Base-by-base conservation (phyloP, 352 stramenopile species). In the Phytophthora vignae region DNA sequence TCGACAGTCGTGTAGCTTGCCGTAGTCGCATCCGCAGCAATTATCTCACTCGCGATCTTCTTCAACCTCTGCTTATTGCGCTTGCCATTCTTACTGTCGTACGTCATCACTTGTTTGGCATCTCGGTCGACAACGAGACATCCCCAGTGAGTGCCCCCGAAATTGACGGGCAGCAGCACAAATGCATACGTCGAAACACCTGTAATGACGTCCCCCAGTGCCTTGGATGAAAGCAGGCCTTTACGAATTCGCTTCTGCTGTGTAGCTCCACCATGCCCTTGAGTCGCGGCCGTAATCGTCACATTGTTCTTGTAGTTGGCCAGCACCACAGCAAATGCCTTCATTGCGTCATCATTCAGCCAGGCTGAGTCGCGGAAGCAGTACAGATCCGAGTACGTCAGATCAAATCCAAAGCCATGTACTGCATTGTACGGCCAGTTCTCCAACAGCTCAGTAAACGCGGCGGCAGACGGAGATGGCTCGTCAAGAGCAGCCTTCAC, bases 31-130 rank as follows among this genome's bases (percentile, higher is more conserved):
- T 6, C 44, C 21, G 40, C 44, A 21, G 25, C 19, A 27, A 21
- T n/a, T 3, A 58, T 56, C n/a, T 62, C 40, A 19, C 2, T 11
- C 4, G 53, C 27, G 17, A 55, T 48, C 14, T 48, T 48, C 40
- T 48, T 40, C 29, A 69, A 36, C 6, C 14, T 14, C 17, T 62
- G 55, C 19, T 7, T 36, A 25, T 69, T 63, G 27, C 12, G 61
- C 19, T 63, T 57, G n/a, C 25, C 27, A 42, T 49, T 49, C 40
- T 49, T 55, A 4, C 40, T 69, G 54, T 69, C 53, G 53, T 63
- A 69, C 14, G 49, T 33, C 53, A 63, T 56, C 2, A 69, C 17
- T 49, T 22, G 25, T 17, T 50, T 63, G 10, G 42, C 17, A 17
- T 27, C 25, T 27, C 38, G 40, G 9, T 69, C 61, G 7, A 62